These are phyloP conservation scores for Neurospora sp. DNA, from an alignment of 495 filamentous ascomycete genomes.

Conservation along the genomic window DNA sequence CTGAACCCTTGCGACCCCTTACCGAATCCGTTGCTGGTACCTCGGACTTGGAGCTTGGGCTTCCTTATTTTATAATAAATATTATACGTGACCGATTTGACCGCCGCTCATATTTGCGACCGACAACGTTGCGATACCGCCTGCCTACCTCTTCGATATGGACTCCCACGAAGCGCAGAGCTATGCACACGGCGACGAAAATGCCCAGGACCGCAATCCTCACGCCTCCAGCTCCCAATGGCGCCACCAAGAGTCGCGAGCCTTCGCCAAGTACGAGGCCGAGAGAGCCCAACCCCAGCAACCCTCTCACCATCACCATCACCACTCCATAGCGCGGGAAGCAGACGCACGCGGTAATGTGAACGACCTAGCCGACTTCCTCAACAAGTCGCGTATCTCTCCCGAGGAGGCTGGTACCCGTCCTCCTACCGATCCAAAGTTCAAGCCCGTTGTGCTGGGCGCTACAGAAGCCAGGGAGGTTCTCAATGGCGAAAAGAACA, in stretches of 20 bases:
- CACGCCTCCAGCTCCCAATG: conserved; percentile 39
- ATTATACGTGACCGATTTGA: background rate
- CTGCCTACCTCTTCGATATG: background rate
- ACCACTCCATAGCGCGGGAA: conserved; percentile 26
- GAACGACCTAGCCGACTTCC: conserved; percentile 37
- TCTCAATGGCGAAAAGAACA: background rate
- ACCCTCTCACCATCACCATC: conserved; percentile 15
- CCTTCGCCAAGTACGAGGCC: conserved; percentile 23
- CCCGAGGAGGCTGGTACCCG: conserved; percentile 10
- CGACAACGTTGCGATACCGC: background rate
- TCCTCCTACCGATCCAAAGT: conserved; percentile 8
- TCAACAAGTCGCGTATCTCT: conserved; percentile 38
- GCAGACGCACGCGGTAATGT: conserved; percentile 28
- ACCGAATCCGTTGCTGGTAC: background rate
- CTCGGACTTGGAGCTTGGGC: background rate
- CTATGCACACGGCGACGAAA: conserved; percentile 6
- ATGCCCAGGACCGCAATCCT: conserved; percentile 24
- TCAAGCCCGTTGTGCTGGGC: conserved; percentile 33
- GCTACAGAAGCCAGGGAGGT: conserved; percentile 18
- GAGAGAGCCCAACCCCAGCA: conserved; percentile 1
- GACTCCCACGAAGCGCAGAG: conserved; percentile 9
- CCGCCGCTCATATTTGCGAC: background rate
- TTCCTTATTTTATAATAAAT: background rate
- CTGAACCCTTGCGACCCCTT: background rate
- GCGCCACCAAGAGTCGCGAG: conserved; percentile 43